Percentiles rank a stretch among this genome's conserved stretches.
phyloP scores from a whole-genome alignment of 805 yeast species.

The Ogataea sp. region DNA sequence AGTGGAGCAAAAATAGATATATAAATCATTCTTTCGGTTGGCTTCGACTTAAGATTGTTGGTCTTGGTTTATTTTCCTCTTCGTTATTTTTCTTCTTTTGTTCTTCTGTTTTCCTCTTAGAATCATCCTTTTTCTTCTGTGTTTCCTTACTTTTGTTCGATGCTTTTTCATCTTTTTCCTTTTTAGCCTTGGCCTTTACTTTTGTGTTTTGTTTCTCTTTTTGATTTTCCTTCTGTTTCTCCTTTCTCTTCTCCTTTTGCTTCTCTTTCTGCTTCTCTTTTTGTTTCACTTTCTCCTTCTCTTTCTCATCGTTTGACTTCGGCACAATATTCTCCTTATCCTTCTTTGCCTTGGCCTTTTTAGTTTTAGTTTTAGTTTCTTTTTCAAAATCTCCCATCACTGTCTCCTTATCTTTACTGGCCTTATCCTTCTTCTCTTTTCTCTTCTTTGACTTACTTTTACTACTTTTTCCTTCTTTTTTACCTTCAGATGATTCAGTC shows the following conservation, averaged over 20 bases:
- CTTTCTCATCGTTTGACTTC: not conserved
- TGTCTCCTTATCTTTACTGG: too few species aligned
- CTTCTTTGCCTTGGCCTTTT: too few species aligned
- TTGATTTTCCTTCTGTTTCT: conserved; percentile 5
- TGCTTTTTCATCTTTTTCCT: not conserved
- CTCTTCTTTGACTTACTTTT: not conserved
- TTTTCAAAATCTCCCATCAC: too few species aligned
- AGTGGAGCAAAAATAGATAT: too few species aligned
- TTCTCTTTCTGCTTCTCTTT: conserved; percentile 3
- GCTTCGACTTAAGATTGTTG: too few species aligned
- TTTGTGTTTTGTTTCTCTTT: conserved; percentile 5
- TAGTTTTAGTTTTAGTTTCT: not conserved
- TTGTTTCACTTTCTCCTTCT: not conserved
- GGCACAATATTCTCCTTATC: too few species aligned
- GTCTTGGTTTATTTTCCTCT: not conserved
- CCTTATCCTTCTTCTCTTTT: not conserved
- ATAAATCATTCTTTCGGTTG: too few species aligned
- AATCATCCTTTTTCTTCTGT: conserved; percentile 2
- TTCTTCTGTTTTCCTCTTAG: conserved; percentile 2
- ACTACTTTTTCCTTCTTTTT: conserved; percentile 1
- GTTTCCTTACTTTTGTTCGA: not conserved
- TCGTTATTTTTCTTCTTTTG: not conserved
- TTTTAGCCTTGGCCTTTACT: conserved; percentile 2
- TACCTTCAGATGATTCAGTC: too few species aligned
- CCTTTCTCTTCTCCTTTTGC: conserved; percentile 2